Evolutionary conservation across 345 rosid species (phyloP).

Genomic region (Sisymbrium altissimum): DNA sequence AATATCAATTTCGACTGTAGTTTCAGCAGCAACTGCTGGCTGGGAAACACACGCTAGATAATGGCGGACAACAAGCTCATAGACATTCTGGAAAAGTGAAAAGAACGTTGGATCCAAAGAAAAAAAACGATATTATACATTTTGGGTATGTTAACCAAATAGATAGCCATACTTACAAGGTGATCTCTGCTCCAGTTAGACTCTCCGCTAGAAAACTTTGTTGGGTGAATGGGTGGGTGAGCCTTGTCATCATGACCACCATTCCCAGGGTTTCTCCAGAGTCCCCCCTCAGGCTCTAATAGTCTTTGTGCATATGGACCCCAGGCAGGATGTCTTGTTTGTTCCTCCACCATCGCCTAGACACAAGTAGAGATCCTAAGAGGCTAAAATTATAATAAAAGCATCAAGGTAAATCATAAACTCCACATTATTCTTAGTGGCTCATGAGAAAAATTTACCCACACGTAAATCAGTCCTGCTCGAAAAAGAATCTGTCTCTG

Average conservation of each 20-base stretch:
- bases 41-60: conserved; percentile 95
- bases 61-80: conserved; percentile 96
- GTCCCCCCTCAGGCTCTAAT: conserved; percentile 66
- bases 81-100: conserved; percentile 57
- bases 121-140: neutral
- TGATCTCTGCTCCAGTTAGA: conserved; percentile 85
- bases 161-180: conserved; percentile 46
- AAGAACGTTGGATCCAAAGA: neutral
- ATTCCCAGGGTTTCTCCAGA: conserved; percentile 91
- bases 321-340: conserved; percentile 82
- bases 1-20: conserved; percentile 88
- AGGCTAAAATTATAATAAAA: conserved; percentile 18
- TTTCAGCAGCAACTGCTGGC: conserved; percentile 97
- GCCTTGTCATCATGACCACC: conserved; percentile 99
- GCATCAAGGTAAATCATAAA: neutral
- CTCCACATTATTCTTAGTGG: neutral
- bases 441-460: conserved; percentile 43
- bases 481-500: conserved; percentile 91
- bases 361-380: conserved; percentile 29
- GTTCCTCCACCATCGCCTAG: conserved; percentile 84
- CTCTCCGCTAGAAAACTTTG: conserved; percentile 90
- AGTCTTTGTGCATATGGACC: conserved; percentile 84
- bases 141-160: conserved; percentile 10
- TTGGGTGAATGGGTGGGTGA: conserved; percentile 98
- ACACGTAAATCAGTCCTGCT: conserved; percentile 87